A percentile compares a stretch with the other conserved stretches of the same genome.
These are phyloP conservation scores for Aureobasidium namibiae DNA, from an alignment of 2,329 filamentous ascomycete genomes.

Conservation along the genomic window DNA sequence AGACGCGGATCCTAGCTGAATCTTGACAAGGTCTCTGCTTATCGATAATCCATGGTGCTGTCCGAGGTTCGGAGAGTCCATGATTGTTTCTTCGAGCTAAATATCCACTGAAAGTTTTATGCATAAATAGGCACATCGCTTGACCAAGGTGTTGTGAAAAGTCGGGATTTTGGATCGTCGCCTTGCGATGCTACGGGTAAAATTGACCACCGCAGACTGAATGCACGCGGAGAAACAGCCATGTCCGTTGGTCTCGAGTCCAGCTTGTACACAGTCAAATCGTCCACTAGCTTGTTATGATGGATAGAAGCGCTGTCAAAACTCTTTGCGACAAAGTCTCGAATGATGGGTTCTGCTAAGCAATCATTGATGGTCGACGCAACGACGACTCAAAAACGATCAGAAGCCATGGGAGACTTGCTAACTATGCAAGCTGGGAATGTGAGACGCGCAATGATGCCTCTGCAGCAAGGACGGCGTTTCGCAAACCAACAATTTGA, in stretches of 20 bases:
- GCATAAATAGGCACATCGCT: neutral
- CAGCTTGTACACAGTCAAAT: neutral
- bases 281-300: neutral
- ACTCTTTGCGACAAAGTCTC: neutral
- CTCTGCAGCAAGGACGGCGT: too few relatives aligned
- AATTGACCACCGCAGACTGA: neutral
- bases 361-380: too few relatives aligned
- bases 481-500: too few relatives aligned
- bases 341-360: too few relatives aligned
- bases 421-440: too few relatives aligned
- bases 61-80: neutral
- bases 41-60: neutral
- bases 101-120: neutral
- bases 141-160: neutral
- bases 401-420: too few relatives aligned
- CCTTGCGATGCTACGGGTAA: neutral
- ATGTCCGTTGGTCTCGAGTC: neutral
- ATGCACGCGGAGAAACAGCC: neutral
- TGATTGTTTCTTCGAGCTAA: neutral
- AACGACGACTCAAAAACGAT: too few relatives aligned
- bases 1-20: neutral
- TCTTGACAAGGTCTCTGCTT: neutral
- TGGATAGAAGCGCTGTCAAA: neutral
- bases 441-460: too few relatives aligned
- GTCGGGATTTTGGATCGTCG: neutral